These are phyloP conservation scores for Claviceps sp. DNA, from an alignment of 2,329 filamentous ascomycete species.

Conservation along the genomic window DNA sequence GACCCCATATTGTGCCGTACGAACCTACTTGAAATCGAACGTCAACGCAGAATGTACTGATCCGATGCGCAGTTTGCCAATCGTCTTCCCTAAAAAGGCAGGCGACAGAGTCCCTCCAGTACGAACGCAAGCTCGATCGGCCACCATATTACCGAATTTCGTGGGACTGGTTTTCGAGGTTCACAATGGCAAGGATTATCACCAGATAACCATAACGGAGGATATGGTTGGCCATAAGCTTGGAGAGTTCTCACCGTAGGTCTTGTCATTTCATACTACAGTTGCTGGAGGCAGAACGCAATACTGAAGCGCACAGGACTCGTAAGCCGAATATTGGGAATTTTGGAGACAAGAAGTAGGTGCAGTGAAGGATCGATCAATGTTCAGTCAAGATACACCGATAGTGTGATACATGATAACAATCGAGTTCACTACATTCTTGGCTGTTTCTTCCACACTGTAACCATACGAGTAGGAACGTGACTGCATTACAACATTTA, in stretches of 20 bases:
- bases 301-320: constrained; percentile 27
- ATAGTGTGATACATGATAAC: neutral
- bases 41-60: constrained; percentile 5
- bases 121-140: constrained; percentile 72
- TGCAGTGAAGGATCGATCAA: neutral
- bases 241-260: constrained; percentile 81
- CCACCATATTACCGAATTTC: constrained; percentile 85
- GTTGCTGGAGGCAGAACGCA: neutral
- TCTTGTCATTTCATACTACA: constrained; percentile 12
- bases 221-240: constrained; percentile 96
- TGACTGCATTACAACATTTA: neutral
- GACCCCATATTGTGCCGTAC: constrained; percentile 42
- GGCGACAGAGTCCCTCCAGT: constrained; percentile 59
- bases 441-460: neutral
- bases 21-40: constrained; percentile 8
- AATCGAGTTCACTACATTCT: neutral
- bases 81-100: constrained; percentile 41
- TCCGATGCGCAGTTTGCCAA: constrained; percentile 38
- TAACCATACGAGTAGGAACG: neutral
- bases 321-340: constrained; percentile 47
- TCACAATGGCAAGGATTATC: constrained; percentile 81
- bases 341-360: constrained; percentile 33
- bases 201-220: constrained; percentile 73
- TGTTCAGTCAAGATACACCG: neutral
- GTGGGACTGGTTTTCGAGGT: constrained; percentile 82